phyloP scores from a whole-genome alignment of 495 filamentous ascomycete genomes.

The Arthonia radiata region DNA sequence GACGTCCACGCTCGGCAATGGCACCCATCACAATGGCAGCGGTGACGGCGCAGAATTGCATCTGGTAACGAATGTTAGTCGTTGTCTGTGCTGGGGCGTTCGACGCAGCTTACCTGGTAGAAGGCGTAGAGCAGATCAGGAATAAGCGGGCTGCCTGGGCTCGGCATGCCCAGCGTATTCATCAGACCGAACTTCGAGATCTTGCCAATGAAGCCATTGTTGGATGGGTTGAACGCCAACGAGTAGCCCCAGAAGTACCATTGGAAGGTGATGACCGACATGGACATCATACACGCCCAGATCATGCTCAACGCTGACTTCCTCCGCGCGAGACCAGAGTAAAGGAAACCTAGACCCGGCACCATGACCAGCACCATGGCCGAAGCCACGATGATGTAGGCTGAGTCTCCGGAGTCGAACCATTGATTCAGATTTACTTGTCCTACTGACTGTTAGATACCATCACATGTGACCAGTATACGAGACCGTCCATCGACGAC shows the following conservation, averaged over 20 bases:
- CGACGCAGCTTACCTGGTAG: constrained; percentile 71
- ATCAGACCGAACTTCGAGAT: constrained; percentile 68
- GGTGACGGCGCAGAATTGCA: constrained; percentile 90
- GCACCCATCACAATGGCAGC: constrained; percentile 83
- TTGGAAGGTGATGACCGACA: constrained; percentile 73
- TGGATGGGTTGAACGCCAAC: constrained; percentile 68
- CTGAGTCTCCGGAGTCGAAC: constrained; percentile 72
- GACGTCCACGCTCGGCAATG: constrained; percentile 76
- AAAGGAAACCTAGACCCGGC: constrained; percentile 96
- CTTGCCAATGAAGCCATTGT: constrained; percentile 52
- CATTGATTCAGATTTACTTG: constrained; percentile 47
- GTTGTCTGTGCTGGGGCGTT: too few relatives aligned
- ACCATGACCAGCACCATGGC: constrained; percentile 95
- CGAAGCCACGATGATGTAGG: constrained; percentile 70
- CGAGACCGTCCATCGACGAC: too few relatives aligned
- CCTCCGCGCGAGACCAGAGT: constrained; percentile 86
- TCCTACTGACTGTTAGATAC: too few relatives aligned
- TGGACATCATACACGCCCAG: constrained; percentile 94
- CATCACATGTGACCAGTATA: too few relatives aligned
- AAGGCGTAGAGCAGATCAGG: constrained; percentile 82
- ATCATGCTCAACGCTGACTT: constrained; percentile 89
- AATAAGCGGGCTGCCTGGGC: constrained; percentile 52
- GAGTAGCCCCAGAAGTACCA: constrained; percentile 97
- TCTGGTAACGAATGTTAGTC: constrained; percentile 27
- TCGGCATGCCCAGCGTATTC: constrained; percentile 57